These are phyloP conservation scores for Candida pseudocylindracea DNA, from an alignment of 1,139 yeast genomes.

Conservation along the genomic window DNA sequence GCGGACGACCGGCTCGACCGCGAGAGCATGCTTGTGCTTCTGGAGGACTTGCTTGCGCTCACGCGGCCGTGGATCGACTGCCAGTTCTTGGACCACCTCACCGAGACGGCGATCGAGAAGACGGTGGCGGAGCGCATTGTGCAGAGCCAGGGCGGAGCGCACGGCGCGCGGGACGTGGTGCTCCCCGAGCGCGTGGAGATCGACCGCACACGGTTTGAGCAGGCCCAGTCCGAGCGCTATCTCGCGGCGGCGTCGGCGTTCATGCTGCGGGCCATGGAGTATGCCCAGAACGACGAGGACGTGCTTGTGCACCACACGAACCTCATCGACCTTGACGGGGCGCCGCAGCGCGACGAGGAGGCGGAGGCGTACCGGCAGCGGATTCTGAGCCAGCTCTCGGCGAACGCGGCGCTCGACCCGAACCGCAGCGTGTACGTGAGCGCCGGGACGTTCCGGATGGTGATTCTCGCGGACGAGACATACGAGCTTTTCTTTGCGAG, in stretches of 20 bases:
- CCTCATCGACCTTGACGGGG: no score
- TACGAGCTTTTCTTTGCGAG: constrained; percentile 63
- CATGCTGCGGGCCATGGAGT: constrained; percentile 75
- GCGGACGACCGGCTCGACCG: constrained; percentile 41
- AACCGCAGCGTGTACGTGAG: constrained; percentile 53
- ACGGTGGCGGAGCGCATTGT: constrained; percentile 40
- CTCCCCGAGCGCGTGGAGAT: constrained; percentile 33
- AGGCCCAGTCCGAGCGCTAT: constrained; percentile 61
- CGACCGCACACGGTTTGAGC: constrained; percentile 38
- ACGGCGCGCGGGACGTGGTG: no score
- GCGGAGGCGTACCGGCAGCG: constrained; percentile 3
- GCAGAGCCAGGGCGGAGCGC: constrained; percentile 10
- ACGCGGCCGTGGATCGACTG: constrained; percentile 77
- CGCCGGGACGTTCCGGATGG: constrained; percentile 87
- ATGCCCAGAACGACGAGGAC: constrained; percentile 41
- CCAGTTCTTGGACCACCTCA: constrained; percentile 29
- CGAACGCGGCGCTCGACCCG: constrained; percentile 71
- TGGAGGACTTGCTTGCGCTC: constrained; percentile 67
- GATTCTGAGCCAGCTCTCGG: constrained; percentile 15
- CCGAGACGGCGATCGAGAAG: constrained; percentile 37
- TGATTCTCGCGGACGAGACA: constrained; percentile 79
- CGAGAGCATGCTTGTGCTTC: constrained; percentile 61
- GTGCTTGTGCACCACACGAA: no score
- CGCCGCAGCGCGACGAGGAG: constrained; percentile 10
- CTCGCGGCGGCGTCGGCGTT: constrained; percentile 74